Evolutionary conservation across 495 filamentous ascomycete genomes (phyloP).

Genomic region (Opeltia flavorubescens): DNA sequence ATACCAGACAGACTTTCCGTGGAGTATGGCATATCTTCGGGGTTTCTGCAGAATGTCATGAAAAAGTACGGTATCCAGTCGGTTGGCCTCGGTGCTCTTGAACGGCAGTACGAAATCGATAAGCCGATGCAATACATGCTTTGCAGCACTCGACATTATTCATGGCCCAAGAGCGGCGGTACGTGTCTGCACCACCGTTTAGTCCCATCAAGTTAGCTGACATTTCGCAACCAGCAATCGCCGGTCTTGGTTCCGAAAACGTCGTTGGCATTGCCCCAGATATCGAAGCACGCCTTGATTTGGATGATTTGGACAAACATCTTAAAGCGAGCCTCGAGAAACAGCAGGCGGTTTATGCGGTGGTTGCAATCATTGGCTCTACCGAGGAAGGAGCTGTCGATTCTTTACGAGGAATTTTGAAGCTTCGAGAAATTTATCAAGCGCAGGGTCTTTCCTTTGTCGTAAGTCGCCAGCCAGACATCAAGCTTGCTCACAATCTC

Average conservation of each 20-base stretch:
- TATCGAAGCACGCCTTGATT: conserved; percentile 23
- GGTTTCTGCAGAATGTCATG: conserved; percentile 21
- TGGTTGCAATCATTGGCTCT: conserved; percentile 20
- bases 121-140: conserved; percentile 23
- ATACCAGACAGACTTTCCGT: conserved; percentile 23
- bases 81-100: conserved; percentile 22
- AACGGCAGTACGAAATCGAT: conserved; percentile 19
- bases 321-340: conserved; percentile 20
- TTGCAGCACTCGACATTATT: conserved; percentile 29
- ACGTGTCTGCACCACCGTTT: conserved; percentile 2
- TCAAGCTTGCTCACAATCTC: too few relatives aligned
- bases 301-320: conserved; percentile 17
- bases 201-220: not conserved
- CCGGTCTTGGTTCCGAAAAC: conserved; percentile 29
- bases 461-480: too few relatives aligned
- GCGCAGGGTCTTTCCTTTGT: conserved; percentile 26
- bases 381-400: conserved; percentile 30
- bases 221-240: conserved; percentile 20
- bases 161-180: conserved; percentile 34
- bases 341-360: conserved; percentile 21
- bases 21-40: conserved; percentile 23
- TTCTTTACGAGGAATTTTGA: conserved; percentile 22
- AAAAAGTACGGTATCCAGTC: conserved; percentile 29
- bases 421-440: conserved; percentile 25
- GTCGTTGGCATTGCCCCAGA: conserved; percentile 25